These are phyloP conservation scores for Punica granatum DNA, from an alignment of 345 rosid species.

Conservation along the genomic window DNA sequence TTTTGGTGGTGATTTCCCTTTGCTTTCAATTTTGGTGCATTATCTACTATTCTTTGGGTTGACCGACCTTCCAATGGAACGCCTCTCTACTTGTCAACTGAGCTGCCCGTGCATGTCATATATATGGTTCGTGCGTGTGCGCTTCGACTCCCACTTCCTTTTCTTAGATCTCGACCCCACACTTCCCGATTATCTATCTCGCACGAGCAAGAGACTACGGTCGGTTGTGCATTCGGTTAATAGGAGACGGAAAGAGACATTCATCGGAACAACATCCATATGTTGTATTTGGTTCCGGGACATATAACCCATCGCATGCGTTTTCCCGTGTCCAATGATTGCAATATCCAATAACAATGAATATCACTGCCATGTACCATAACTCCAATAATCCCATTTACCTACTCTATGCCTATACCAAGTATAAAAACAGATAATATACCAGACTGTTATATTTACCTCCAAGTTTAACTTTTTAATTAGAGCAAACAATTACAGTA, in stretches of 20 bases:
- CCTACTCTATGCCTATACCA: no score
- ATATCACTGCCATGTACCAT: no score
- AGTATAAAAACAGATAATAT: no score
- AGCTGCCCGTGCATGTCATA: not conserved
- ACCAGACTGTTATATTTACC: no score
- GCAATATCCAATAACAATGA: no score
- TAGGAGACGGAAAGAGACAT: not conserved
- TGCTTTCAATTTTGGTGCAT: not conserved
- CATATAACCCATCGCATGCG: no score
- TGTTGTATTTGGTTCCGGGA: no score
- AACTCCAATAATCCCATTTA: no score
- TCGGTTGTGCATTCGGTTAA: not conserved
- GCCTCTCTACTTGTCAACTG: conserved; percentile 6
- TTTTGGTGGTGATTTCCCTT: not conserved
- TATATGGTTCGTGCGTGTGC: not conserved
- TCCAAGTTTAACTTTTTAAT: no score
- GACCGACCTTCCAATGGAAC: conserved; percentile 4
- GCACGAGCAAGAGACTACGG: not conserved
- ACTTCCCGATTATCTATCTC: not conserved
- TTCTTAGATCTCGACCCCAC: not conserved
- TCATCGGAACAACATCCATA: no score
- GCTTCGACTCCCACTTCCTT: not conserved
- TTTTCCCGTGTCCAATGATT: no score
- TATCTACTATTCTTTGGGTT: conserved; percentile 9
- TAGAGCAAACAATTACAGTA: no score